Evolutionary conservation across 768 basidiomycete genomes (phyloP), one percentile per base, ranked within the genome.

Genomic region (Boletus rufocinnamomeus): DNA sequence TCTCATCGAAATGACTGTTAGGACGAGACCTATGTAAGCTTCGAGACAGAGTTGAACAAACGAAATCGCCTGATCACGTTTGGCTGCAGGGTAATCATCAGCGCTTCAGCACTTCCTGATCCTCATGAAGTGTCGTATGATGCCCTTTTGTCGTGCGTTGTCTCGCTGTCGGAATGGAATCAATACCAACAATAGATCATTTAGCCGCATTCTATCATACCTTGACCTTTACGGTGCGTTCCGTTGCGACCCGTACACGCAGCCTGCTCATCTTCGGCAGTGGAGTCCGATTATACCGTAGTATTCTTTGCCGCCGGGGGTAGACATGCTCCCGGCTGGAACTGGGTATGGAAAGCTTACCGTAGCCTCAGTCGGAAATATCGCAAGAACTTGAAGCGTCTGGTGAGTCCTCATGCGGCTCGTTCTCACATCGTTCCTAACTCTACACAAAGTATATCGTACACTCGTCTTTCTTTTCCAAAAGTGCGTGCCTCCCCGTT

Each of bases 301-400:
- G 83, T 93, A 5, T 93, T 93, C 73, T 89, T 95, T 62, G 90
- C 92, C 28, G 88, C 92, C 2, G 93, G 91, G 27, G 84, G 84
- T 8, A 79, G 77, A 60, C 78, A 93, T 73, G 82, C 84, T 3
- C 93, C 93, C 6, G 81, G 82, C 27, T 93, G 91, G 91, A 90
- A 86, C 63, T 95, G 93, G 93, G 82, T 95, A 11, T 94, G 92
- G 92, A 93, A 90, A 67, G 89, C 91, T 1, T 93, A 93, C 71
- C 81, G 91, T 25, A 88, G 87, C 66, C 76, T 89, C 46, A 91
- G 81, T 68, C 79, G 89, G 53, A 93, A 91, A 71, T 95, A 93
- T 68, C 82, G 93, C 53, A 95, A 95, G 77, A 92, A 95, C 67
- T 72, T 95, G 57, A 94, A 94, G 72, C 84, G 85, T 67, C 68